Conservation (phyloP, 495 filamentous ascomycete species). For the Symbiotaphrina buchneri region DNA sequence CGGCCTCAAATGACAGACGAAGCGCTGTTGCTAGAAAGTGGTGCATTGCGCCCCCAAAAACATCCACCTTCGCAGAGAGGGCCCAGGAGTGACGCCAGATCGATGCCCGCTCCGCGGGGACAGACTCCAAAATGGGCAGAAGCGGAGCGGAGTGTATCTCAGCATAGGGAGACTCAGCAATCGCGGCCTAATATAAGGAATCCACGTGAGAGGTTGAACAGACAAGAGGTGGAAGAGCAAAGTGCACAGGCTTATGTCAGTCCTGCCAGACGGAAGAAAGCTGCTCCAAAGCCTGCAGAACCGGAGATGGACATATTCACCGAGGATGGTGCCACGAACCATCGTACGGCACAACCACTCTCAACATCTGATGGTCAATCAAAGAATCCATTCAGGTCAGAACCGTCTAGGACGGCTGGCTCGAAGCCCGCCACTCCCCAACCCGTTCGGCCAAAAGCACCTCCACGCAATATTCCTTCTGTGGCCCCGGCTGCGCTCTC, state of each 20-base stretch:
- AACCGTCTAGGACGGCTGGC: constrained; percentile 4
- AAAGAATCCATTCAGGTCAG: constrained; percentile 9
- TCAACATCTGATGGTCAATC: too few species aligned
- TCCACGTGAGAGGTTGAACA: constrained; percentile 36
- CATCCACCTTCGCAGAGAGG: too few species aligned
- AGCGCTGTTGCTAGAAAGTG: constrained; percentile 68
- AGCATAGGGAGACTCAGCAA: too few species aligned
- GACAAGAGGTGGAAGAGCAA: constrained; percentile 59
- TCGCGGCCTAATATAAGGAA: too few species aligned
- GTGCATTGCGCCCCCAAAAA: constrained; percentile 6
- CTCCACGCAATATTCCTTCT: constrained; percentile 39
- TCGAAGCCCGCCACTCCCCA: constrained; percentile 6
- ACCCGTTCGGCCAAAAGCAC: constrained; percentile 19
- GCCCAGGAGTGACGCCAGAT: too few species aligned
- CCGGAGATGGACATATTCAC: constrained; percentile 33
- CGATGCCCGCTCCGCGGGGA: too few species aligned
- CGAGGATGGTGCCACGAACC: constrained; percentile 15
- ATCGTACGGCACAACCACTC: constrained; percentile 12
- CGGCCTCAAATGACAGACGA: constrained; percentile 47
- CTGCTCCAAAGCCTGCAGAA: constrained; percentile 19
- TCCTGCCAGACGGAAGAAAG: constrained; percentile 59
- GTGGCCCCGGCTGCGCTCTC: constrained; percentile 44
- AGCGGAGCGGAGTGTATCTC: too few species aligned
- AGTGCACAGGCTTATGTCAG: constrained; percentile 72
- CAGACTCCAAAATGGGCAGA: too few species aligned